These are phyloP conservation scores for Phytophthora capsici DNA, from an alignment of 352 stramenopile species.

Conservation along the genomic window DNA sequence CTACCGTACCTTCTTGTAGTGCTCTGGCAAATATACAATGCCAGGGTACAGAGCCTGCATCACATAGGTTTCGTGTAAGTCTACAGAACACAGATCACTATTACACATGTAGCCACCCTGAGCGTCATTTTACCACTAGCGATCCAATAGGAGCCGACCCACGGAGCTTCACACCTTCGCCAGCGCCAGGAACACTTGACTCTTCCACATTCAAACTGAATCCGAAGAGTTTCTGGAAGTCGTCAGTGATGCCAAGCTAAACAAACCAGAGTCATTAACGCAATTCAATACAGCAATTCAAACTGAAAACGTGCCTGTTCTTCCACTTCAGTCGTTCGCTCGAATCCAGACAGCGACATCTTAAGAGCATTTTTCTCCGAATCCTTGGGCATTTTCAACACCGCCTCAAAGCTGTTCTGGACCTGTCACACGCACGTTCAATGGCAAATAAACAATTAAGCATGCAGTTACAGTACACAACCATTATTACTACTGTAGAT, in stretches of 20 bases:
- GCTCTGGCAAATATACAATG: conserved; percentile 84
- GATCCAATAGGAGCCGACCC: conserved; percentile 72
- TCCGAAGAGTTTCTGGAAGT: conserved; percentile 65
- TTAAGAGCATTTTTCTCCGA: conserved; percentile 39
- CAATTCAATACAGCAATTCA: not conserved
- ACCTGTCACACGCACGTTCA: conserved; percentile 31
- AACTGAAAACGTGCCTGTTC: conserved; percentile 24
- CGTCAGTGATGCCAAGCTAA: conserved; percentile 44
- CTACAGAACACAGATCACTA: no score
- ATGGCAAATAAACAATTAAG: not conserved
- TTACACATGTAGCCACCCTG: no score
- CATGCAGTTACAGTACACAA: not conserved
- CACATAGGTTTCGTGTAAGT: not conserved
- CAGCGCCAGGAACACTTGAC: conserved; percentile 67
- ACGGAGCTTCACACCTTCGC: conserved; percentile 75
- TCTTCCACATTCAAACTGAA: conserved; percentile 74
- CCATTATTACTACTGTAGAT: not conserved
- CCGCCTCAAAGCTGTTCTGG: conserved; percentile 60
- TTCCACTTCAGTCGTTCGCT: conserved; percentile 42
- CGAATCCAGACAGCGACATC: conserved; percentile 76
- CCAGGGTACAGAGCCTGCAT: conserved; percentile 75
- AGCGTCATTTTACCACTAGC: conserved; percentile 53
- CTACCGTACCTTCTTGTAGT: conserved; percentile 78
- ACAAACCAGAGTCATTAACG: conserved; percentile 11
- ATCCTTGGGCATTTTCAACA: conserved; percentile 58